Evolutionary conservation across 371 early-diverging fungal genomes (phyloP), one percentile per base, ranked within the genome.

Genomic region (Mortierella sp.): DNA sequence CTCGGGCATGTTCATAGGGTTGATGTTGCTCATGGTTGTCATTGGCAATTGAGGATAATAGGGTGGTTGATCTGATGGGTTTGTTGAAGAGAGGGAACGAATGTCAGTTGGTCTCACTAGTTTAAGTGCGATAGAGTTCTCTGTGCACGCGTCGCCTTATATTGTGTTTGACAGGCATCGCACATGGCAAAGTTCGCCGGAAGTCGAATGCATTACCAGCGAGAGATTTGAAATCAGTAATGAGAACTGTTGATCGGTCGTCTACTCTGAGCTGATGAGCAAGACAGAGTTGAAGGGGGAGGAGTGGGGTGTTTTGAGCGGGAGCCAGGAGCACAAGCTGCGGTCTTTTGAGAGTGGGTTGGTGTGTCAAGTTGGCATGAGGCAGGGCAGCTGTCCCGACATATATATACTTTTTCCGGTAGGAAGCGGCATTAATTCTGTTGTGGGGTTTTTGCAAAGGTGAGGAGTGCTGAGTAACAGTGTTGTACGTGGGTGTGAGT

Each of bases 1-100:
- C 51, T 72, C 73, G 16, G 73, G 73, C 50, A 72, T 59, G 45
- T 58, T 44, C 48, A 72, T 51, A 12, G 67, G 73, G 37, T 72
- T 52, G 29, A 48, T 28, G 37, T 21, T 31, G 21, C 57, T 57
- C 53, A 57, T 60, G 34, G 44, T 29, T 4, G 39, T 21, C 29
- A 25, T 7, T 13, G 45, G 39, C 14, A 45, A 27, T 45, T 25
- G 29, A 8, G 16, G 31, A 28, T n/a, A 34, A 10, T 34, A 34
- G 55, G 24, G 52, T 21, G 22, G 24, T 16, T 16, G 16, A 43
- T 3, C 5, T 16, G 44, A 39, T 7, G 39, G 14, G 14, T 14
- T 14, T 19, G 44, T 5, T 43, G 17, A 10, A 34, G 34, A 34
- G 7, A 34, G 34, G 34, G 10, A 34, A 10, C 34, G 34, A 48